Evolutionary conservation across 192 early-diverging fungal genomes (phyloP), one percentile per base, ranked within the genome.

Genomic region (Chytriomyces sp.): DNA sequence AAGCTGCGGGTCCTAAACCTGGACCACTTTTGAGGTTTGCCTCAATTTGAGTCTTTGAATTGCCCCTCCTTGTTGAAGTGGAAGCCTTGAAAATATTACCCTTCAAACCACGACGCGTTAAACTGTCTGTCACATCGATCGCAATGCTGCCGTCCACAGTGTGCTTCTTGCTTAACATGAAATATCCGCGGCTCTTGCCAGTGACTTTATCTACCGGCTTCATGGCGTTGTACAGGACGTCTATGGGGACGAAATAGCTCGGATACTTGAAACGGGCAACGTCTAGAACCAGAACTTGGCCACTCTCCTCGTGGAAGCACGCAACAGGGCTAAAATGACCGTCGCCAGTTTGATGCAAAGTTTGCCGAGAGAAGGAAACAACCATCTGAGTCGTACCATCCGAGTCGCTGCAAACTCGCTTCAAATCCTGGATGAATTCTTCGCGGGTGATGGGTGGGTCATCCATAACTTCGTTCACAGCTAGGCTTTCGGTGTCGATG

Each of bases 301-400:
- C 86, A 4, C 81, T 76, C n/a, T 78, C 88, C 10, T 86, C 81
- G 54, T 93, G 87, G 70, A 91, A 96, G 4, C 88, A 93, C 8
- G 90, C 93, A 67, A 98, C 89, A 19, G 96, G 96, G n/a, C 81
- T 90, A 60, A 95, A 98, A 66, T 98, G 95, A 1, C 95, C 96
- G 73, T 96, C 94, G 33, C 96, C 96, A 1, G 94, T 98, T 77
- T 96, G 94, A 10, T 84, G 82, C 31, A 98, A 81, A 0, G 82
- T 70, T 26, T 84, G 81, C 14, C 96, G 83, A 0, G 89, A 92
- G 71, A 94, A 98, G 0, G 92, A 93, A 41, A 94, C 82, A 0
- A 98, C 93, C 88, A 96, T 93, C 70, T 91, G 92, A 38, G 84
- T 78, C 4, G 40, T n/a, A 4, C 74, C 74, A 54, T 95, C 93